Percentiles rank a stretch among this genome's conserved stretches.
phyloP scores from a whole-genome alignment of 495 filamentous ascomycete genomes.

The Neurospora sp. region DNA sequence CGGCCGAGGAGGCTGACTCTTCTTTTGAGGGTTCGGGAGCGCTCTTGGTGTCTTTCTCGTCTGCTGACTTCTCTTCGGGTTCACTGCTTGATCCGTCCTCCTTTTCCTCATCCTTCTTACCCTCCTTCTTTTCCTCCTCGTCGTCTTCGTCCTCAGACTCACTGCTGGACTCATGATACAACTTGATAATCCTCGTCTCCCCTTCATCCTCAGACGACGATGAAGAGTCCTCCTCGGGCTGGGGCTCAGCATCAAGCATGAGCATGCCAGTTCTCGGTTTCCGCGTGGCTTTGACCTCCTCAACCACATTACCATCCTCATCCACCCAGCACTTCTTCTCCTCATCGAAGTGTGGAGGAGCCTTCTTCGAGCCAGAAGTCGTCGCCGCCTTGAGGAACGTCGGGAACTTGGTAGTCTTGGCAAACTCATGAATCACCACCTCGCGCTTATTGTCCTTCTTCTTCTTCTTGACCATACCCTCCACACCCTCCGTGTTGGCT shows the following conservation, averaged over 20 bases:
- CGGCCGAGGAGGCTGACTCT: constrained; percentile 4
- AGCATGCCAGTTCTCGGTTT: not conserved
- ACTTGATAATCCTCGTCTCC: constrained; percentile 3
- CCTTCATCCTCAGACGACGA: constrained; percentile 4
- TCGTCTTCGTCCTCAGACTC: not conserved
- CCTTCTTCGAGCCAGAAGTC: constrained; percentile 17
- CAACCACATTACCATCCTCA: constrained; percentile 62
- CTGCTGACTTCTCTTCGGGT: constrained; percentile 4
- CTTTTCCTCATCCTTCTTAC: not conserved
- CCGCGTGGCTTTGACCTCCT: constrained; percentile 34
- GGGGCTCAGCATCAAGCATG: not conserved
- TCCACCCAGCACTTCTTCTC: constrained; percentile 88
- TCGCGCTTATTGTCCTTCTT: constrained; percentile 41
- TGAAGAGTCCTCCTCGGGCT: not conserved
- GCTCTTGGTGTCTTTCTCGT: constrained; percentile 15
- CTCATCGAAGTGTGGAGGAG: constrained; percentile 42
- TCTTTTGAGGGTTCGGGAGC: constrained; percentile 17
- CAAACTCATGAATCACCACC: constrained; percentile 69
- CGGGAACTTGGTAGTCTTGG: constrained; percentile 65
- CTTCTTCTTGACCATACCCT: constrained; percentile 44
- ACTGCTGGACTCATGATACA: not conserved
- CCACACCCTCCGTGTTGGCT: constrained; percentile 30
- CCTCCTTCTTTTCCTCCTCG: not conserved
- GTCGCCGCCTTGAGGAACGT: constrained; percentile 55
- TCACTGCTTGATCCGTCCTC: constrained; percentile 3